These are phyloP conservation scores for Bryopsis sp. DNA, from an alignment of 139 green algal genomes.

Conservation along the genomic window DNA sequence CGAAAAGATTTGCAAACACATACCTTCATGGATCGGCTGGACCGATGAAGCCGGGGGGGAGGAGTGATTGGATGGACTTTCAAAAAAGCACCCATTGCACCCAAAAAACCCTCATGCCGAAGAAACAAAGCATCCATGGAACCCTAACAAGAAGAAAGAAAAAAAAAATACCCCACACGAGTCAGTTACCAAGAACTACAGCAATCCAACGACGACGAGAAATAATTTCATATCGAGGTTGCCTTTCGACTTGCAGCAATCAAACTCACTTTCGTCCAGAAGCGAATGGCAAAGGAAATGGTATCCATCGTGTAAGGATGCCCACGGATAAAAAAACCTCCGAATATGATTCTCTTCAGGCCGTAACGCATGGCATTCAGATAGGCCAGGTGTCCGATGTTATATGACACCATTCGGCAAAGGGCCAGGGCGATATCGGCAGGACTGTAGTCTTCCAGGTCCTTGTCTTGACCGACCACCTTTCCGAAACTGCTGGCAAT, in stretches of 20 bases:
- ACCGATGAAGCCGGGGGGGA: no score
- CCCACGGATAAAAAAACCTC: constrained; percentile 97
- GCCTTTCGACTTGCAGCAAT: constrained; percentile 10
- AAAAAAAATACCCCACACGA: background rate
- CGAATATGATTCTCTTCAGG: constrained; percentile 88
- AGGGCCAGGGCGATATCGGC: constrained; percentile 84
- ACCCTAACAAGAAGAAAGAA: constrained; percentile 44
- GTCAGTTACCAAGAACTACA: background rate
- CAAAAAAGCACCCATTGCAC: constrained; percentile 92
- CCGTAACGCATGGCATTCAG: constrained; percentile 82
- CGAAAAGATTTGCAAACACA: no score
- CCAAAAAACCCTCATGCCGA: constrained; percentile 95
- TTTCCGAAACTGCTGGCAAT: constrained; percentile 96
- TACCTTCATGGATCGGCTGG: no score
- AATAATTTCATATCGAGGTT: background rate
- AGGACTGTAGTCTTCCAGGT: constrained; percentile 69
- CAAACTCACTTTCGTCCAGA: constrained; percentile 80
- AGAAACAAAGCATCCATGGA: constrained; percentile 94
- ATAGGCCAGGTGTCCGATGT: constrained; percentile 88
- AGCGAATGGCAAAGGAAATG: constrained; percentile 94
- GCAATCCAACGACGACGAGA: background rate
- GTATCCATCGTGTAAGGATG: constrained; percentile 99
- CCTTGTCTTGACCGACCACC: constrained; percentile 59
- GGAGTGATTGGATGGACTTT: constrained; percentile 67
- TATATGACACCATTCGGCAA: constrained; percentile 96